Conservation (phyloP, 2,329 filamentous ascomycete species). For the Teratosphaeriaceae sp. region DNA sequence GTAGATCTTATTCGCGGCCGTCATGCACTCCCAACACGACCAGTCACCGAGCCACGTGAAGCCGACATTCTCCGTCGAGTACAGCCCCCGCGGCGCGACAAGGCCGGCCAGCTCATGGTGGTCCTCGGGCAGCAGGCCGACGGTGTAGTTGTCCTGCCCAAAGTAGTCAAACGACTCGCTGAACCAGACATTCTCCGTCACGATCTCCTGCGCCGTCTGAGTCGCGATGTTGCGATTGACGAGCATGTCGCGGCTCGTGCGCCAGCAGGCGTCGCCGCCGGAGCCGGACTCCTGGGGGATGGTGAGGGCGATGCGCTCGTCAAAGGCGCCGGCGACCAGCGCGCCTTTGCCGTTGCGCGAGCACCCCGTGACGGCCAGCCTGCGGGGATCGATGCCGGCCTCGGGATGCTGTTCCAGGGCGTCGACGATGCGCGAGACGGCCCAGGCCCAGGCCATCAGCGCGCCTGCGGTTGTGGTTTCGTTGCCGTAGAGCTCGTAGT, state of each 20-base stretch:
- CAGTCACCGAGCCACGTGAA: slow-evolving; percentile 5
- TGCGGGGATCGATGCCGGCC: slow-evolving; percentile 3
- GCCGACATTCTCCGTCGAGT: slow-evolving; percentile 4
- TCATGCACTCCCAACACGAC: slow-evolving; percentile 3
- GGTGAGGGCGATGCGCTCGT: slow-evolving; percentile 6
- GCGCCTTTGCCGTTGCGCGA: slow-evolving; percentile 9
- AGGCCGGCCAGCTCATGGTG: slow-evolving; percentile 8
- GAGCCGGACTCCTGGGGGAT: slow-evolving; percentile 9
- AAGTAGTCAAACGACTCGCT: slow-evolving; percentile 7
- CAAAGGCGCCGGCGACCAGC: slow-evolving; percentile 8
- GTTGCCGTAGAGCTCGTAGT: slow-evolving; percentile 10
- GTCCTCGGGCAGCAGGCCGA: slow-evolving; percentile 4
- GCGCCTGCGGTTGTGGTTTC: slow-evolving; percentile 5
- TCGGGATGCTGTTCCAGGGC: slow-evolving; percentile 7
- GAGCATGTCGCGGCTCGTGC: slow-evolving; percentile 7
- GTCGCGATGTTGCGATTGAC: slow-evolving; percentile 3
- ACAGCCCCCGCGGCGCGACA: slow-evolving; percentile 5
- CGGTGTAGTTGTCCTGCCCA: slow-evolving; percentile 7
- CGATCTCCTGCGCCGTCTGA: slow-evolving; percentile 7
- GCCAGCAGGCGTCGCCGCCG: slow-evolving; percentile 9
- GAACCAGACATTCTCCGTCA: slow-evolving; percentile 9
- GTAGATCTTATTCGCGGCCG: slow-evolving; percentile 4
- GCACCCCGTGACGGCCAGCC: slow-evolving; percentile 4
- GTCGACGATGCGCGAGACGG: slow-evolving; percentile 9
- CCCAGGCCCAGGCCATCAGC: slow-evolving; percentile 9